Conservation (phyloP, 495 filamentous ascomycete species). For the Penicillium malachiteum region DNA sequence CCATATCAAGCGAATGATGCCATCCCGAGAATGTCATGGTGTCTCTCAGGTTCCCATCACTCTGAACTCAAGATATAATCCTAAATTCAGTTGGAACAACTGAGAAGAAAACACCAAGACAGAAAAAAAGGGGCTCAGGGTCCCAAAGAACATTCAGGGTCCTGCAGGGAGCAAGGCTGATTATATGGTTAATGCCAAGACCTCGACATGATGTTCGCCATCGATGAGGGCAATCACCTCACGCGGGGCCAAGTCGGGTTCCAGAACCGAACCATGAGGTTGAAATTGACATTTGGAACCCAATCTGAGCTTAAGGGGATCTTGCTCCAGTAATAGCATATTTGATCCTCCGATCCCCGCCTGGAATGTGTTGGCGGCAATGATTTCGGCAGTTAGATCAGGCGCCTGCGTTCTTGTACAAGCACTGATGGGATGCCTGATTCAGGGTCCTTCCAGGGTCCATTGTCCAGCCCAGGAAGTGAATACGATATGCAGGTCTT, state of each 20-base stretch:
- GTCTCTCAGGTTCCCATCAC: too few relatives aligned
- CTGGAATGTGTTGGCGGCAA: conserved; percentile 25
- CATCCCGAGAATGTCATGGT: too few relatives aligned
- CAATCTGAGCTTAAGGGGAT: conserved; percentile 24
- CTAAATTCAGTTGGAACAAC: neutral
- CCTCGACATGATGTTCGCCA: conserved; percentile 32
- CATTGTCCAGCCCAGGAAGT: conserved; percentile 7
- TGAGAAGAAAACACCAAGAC: neutral
- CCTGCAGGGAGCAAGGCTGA: conserved; percentile 8
- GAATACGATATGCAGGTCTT: conserved; percentile 21
- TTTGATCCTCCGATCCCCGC: conserved; percentile 5
- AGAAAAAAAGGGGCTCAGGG: neutral
- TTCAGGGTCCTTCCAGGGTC: neutral
- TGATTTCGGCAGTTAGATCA: conserved; percentile 29
- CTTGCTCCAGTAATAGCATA: neutral
- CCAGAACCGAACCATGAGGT: conserved; percentile 7
- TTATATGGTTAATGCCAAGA: conserved; percentile 37
- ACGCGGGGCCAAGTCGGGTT: conserved; percentile 11
- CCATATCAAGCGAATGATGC: too few relatives aligned
- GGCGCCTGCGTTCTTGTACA: neutral
- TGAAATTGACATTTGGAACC: conserved; percentile 16
- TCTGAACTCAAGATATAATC: neutral
- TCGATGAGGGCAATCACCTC: conserved; percentile 39
- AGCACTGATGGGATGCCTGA: neutral
- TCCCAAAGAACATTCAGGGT: conserved; percentile 4